A percentile compares a stretch with the other conserved stretches of the same genome.
phyloP scores from a whole-genome alignment of 2,329 filamentous ascomycete genomes.

The Clarireedia sp. region DNA sequence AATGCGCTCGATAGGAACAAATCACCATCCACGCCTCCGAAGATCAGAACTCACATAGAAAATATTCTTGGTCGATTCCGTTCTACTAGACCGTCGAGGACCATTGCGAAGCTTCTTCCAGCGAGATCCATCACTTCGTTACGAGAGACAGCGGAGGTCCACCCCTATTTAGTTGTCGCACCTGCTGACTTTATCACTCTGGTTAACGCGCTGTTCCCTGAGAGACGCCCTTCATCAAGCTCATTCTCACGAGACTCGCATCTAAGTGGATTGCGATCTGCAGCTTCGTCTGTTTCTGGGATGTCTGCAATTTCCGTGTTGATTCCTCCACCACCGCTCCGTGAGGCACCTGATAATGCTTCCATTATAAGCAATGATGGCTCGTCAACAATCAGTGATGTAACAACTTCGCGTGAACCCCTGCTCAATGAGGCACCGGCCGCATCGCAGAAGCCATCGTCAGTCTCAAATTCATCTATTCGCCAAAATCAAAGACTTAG shows the following conservation, averaged over 20 bases:
- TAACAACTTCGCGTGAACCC: constrained; percentile 57
- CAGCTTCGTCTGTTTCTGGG: constrained; percentile 58
- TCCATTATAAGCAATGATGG: constrained; percentile 67
- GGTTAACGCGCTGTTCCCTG: constrained; percentile 77
- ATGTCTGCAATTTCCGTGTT: constrained; percentile 61
- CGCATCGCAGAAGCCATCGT: constrained; percentile 47
- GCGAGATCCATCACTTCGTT: constrained; percentile 66
- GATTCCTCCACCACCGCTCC: constrained; percentile 53
- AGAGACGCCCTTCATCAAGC: constrained; percentile 55
- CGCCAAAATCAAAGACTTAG: constrained; percentile 38
- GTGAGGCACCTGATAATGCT: constrained; percentile 50
- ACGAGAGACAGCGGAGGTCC: constrained; percentile 68
- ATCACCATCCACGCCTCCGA: constrained; percentile 52
- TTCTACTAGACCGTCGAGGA: constrained; percentile 33
- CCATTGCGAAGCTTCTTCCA: constrained; percentile 53
- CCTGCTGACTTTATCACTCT: constrained; percentile 72
- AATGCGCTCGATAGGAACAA: constrained; percentile 38
- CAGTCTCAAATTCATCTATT: constrained; percentile 36
- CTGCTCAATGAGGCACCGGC: constrained; percentile 48
- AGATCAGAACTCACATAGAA: constrained; percentile 62
- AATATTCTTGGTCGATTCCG: constrained; percentile 60
- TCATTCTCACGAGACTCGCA: constrained; percentile 39
- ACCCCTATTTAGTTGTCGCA: constrained; percentile 72
- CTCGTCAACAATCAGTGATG: constrained; percentile 64
- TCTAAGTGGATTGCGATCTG: constrained; percentile 56